Percentiles rank a stretch among this genome's conserved stretches.
Evolutionary conservation across 352 stramenopile genomes (phyloP).

Genomic region (Pythium dissimile): DNA sequence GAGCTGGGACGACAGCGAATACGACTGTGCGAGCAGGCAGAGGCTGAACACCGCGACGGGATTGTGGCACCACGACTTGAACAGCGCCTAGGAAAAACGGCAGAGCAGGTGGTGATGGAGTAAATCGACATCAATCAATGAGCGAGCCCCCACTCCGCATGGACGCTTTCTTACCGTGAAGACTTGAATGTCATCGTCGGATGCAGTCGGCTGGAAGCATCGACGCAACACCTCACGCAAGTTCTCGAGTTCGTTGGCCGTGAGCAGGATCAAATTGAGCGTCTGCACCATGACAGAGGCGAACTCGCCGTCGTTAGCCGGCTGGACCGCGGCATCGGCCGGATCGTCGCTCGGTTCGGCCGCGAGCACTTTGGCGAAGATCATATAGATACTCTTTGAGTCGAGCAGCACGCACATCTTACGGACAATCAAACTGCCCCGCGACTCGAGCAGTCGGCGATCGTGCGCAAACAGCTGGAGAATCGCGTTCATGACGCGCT

Average conservation of each 20-base stretch:
- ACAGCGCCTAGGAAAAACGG: conserved; percentile 48
- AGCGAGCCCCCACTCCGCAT: too few relatives aligned
- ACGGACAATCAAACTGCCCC: conserved; percentile 97
- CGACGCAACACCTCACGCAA: conserved; percentile 73
- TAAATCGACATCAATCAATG: too few relatives aligned
- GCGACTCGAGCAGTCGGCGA: conserved; percentile 86
- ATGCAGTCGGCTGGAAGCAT: conserved; percentile 69
- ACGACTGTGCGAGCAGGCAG: conserved; percentile 97
- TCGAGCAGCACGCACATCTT: conserved; percentile 98
- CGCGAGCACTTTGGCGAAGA: conserved; percentile 95
- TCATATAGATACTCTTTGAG: conserved; percentile 97
- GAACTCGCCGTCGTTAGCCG: conserved; percentile 88
- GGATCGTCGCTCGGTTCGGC: conserved; percentile 30
- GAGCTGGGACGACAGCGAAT: conserved; percentile 95
- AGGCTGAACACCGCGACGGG: conserved; percentile 96
- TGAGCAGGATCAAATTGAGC: conserved; percentile 99
- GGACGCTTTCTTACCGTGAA: conserved; percentile 78
- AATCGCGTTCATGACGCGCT: conserved; percentile 93
- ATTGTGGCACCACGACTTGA: conserved; percentile 97
- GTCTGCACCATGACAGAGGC: conserved; percentile 99
- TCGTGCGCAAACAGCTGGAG: conserved; percentile 93
- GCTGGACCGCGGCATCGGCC: conserved; percentile 18
- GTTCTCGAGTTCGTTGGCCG: conserved; percentile 95
- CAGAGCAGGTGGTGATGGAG: neutral
- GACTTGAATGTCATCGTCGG: conserved; percentile 73